A percentile compares a stretch with the other conserved stretches of the same genome.
Conservation (phyloP, 495 filamentous ascomycete species). For the Elaphomyces granulatus region DNA sequence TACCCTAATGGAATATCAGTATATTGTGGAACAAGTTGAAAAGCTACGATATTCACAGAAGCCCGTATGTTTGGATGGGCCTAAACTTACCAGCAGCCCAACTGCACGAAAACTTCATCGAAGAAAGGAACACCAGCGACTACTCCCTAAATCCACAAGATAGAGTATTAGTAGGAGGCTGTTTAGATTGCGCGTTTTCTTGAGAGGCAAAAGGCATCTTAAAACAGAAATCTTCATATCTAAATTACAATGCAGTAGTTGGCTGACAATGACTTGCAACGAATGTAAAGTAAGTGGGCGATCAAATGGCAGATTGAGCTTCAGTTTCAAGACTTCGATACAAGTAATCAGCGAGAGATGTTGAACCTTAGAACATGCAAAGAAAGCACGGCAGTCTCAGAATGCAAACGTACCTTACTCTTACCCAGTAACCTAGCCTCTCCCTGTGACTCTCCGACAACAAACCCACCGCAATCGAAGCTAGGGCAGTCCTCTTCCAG, state of each 20-base stretch:
- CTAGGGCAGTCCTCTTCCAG: conserved; percentile 90
- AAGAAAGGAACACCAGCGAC: conserved; percentile 92
- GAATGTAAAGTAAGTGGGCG: background rate
- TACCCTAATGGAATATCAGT: conserved; percentile 32
- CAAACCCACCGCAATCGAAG: conserved; percentile 94
- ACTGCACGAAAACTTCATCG: conserved; percentile 80
- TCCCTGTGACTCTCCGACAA: conserved; percentile 66
- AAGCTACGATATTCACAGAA: no score
- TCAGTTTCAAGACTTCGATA: background rate
- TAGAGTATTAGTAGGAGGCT: conserved; percentile 3
- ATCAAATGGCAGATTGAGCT: background rate
- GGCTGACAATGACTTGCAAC: background rate
- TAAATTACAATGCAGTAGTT: no score
- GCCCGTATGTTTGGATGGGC: no score
- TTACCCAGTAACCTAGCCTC: conserved; percentile 85
- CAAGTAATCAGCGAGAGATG: background rate
- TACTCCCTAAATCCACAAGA: conserved; percentile 42
- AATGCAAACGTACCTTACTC: conserved; percentile 35
- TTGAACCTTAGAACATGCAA: background rate
- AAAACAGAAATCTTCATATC: background rate
- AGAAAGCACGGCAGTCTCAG: no score
- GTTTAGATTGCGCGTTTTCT: background rate
- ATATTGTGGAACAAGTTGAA: no score
- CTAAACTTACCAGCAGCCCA: conserved; percentile 57
- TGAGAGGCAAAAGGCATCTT: background rate